Percentiles rank a stretch among this genome's conserved stretches.
Conservation (phyloP, 441 rosid species). For the Pelargonium australe region DNA sequence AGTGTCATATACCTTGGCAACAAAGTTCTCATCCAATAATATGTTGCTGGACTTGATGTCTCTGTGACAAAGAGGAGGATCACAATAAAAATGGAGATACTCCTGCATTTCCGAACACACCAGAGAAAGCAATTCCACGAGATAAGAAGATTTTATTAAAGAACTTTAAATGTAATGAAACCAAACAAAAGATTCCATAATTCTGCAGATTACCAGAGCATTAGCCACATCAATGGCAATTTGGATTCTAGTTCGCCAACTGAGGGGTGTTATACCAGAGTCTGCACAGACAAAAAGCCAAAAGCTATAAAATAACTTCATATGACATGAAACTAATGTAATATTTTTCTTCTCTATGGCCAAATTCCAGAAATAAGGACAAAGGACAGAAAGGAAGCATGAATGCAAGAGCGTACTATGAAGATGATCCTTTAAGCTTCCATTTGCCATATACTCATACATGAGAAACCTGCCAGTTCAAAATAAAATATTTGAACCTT, state of each 20-base stretch:
- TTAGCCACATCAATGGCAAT: constrained; percentile 88
- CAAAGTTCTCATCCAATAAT: constrained; percentile 72
- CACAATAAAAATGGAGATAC: constrained; percentile 91
- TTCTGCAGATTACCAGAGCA: constrained; percentile 67
- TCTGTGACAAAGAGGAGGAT: constrained; percentile 95
- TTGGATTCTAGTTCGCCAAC: constrained; percentile 86
- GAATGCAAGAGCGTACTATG: constrained; percentile 54
- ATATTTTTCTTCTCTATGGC: background rate
- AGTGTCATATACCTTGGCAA: constrained; percentile 59
- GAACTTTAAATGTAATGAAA: constrained; percentile 5
- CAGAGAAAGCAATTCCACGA: constrained; percentile 22
- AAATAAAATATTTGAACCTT: background rate
- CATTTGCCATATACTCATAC: constrained; percentile 87
- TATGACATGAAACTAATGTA: constrained; percentile 6
- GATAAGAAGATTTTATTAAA: constrained; percentile 5
- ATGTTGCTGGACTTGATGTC: constrained; percentile 95
- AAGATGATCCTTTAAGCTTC: constrained; percentile 82
- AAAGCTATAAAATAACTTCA: constrained; percentile 5
- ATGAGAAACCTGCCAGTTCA: constrained; percentile 64
- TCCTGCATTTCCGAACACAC: constrained; percentile 49
- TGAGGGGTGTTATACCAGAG: constrained; percentile 46
- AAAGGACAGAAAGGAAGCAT: background rate
- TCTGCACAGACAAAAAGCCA: constrained; percentile 36
- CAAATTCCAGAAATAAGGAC: background rate
- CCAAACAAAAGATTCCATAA: constrained; percentile 18